A percentile compares a stretch with the other conserved stretches of the same genome.
These are phyloP conservation scores for Orbilia oligospora DNA, from an alignment of 2,329 filamentous ascomycete genomes.

Conservation along the genomic window DNA sequence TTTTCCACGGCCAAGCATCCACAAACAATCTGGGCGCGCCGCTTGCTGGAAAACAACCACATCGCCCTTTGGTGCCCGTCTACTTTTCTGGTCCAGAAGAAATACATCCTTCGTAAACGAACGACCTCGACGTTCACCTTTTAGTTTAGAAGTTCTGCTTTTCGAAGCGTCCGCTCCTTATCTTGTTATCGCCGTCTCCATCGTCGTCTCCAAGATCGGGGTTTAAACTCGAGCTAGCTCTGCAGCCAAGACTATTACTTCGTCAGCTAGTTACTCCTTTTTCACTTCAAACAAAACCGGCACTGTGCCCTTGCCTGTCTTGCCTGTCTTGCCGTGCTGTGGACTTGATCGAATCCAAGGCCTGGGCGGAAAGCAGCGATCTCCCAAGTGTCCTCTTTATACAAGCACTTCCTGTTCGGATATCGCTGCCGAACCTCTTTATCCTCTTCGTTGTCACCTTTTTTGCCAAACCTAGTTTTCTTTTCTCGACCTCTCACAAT, in stretches of 20 bases:
- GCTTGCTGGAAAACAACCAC: constrained; percentile 8
- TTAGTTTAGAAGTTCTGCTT: constrained; percentile 12
- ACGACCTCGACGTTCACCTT: not conserved
- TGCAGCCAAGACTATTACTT: constrained; percentile 12
- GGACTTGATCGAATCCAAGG: constrained; percentile 2
- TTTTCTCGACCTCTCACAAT: not conserved
- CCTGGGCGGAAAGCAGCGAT: constrained; percentile 6
- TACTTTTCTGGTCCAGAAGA: not conserved
- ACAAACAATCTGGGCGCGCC: constrained; percentile 13
- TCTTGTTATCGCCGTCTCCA: not conserved
- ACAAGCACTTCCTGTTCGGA: constrained; percentile 28
- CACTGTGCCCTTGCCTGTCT: constrained; percentile 14
- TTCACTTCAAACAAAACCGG: not conserved
- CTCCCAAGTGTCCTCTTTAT: constrained; percentile 37
- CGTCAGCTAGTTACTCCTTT: constrained; percentile 30
- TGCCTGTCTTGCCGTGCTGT: not conserved
- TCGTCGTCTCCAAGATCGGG: not conserved
- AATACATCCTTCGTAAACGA: no score
- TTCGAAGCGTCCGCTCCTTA: constrained; percentile 54
- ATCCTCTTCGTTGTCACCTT: not conserved
- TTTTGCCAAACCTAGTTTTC: not conserved
- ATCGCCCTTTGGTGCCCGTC: constrained; percentile 1
- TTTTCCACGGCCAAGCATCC: constrained; percentile 17
- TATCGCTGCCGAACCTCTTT: constrained; percentile 27
- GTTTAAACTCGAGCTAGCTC: constrained; percentile 6